A percentile compares a stretch with the other conserved stretches of the same genome.
Evolutionary conservation across 768 basidiomycete species (phyloP).

Genomic region (Podaxis rugospora): DNA sequence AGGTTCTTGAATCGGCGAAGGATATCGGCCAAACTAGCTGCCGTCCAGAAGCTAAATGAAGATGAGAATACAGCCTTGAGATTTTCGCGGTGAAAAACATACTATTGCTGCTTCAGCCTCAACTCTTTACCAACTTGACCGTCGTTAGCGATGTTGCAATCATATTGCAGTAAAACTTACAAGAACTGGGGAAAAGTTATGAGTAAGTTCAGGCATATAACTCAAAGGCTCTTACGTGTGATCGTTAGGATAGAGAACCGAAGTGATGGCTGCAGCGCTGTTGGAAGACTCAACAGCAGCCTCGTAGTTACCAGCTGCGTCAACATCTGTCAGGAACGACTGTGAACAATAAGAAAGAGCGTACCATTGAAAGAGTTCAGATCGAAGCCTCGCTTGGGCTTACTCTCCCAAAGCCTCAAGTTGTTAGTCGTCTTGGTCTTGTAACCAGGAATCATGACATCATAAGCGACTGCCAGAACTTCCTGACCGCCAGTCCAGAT

Average conservation of each 20-base stretch:
- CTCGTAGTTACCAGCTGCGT: slow-evolving; percentile 86
- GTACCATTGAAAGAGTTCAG: slow-evolving; percentile 91
- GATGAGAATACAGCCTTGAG: background rate
- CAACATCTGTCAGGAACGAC: background rate
- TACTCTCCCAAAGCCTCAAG: slow-evolving; percentile 78
- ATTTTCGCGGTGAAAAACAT: slow-evolving; percentile 13
- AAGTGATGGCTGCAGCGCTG: slow-evolving; percentile 89
- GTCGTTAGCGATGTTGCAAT: background rate
- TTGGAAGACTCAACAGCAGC: slow-evolving; percentile 84
- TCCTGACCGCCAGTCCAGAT: slow-evolving; percentile 89
- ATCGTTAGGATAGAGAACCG: slow-evolving; percentile 95
- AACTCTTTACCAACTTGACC: slow-evolving; percentile 75
- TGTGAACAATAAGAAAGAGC: slow-evolving; percentile 7
- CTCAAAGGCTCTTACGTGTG: slow-evolving; percentile 48
- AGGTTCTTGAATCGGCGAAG: slow-evolving; percentile 90
- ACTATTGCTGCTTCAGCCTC: slow-evolving; percentile 93
- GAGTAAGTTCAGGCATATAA: background rate
- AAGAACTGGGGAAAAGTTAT: slow-evolving; percentile 27
- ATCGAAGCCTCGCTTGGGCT: slow-evolving; percentile 89
- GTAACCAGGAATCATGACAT: slow-evolving; percentile 90
- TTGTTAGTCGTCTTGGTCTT: slow-evolving; percentile 87
- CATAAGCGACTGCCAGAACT: slow-evolving; percentile 90
- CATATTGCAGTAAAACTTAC: slow-evolving; percentile 26
- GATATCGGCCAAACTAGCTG: slow-evolving; percentile 85
- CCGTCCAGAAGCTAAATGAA: slow-evolving; percentile 70